Evolutionary conservation across 2,329 filamentous ascomycete genomes (phyloP).

Genomic region (Pseudogymnoascus sp.): DNA sequence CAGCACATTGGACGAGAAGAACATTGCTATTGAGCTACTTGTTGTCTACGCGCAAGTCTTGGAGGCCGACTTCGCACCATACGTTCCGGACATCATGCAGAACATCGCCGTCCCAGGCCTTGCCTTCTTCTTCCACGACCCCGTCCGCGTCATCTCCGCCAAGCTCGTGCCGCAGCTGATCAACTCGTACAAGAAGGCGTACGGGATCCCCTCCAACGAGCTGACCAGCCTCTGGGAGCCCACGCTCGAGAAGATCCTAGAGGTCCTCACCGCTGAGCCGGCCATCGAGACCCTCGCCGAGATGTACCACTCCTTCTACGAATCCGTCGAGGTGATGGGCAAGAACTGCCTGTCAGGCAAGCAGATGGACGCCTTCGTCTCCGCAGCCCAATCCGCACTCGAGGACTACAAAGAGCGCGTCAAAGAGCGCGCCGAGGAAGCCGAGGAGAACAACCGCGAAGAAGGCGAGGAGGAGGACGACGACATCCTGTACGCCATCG

Average conservation of each 20-base stretch:
- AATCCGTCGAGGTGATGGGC: conserved; percentile 89
- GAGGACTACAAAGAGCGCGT: conserved; percentile 91
- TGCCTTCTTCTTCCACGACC: conserved; percentile 98
- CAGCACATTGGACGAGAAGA: conserved; percentile 93
- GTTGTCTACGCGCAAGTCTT: conserved; percentile 95
- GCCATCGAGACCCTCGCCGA: conserved; percentile 94
- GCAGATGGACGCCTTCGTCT: conserved; percentile 83
- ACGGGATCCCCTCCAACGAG: conserved; percentile 71
- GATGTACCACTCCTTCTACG: conserved; percentile 99
- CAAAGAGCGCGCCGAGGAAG: conserved; percentile 73
- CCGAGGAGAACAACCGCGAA: conserved; percentile 63
- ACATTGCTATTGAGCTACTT: conserved; percentile 98
- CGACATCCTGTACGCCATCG: conserved; percentile 81
- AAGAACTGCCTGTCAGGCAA: conserved; percentile 69
- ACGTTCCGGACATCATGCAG: conserved; percentile 89
- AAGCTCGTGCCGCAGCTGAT: conserved; percentile 91
- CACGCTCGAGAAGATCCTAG: conserved; percentile 83
- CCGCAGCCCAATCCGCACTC: conserved; percentile 74
- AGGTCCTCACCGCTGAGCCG: conserved; percentile 87
- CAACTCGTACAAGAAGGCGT: conserved; percentile 88
- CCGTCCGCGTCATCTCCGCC: conserved; percentile 87
- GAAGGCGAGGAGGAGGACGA: conserved; percentile 88
- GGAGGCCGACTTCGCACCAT: conserved; percentile 86
- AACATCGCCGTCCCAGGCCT: conserved; percentile 91
- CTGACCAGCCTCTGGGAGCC: conserved; percentile 76